These are phyloP conservation scores for Magnolia kwangsiensis DNA, from an alignment of 164 flowering plant species.

Conservation along the genomic window DNA sequence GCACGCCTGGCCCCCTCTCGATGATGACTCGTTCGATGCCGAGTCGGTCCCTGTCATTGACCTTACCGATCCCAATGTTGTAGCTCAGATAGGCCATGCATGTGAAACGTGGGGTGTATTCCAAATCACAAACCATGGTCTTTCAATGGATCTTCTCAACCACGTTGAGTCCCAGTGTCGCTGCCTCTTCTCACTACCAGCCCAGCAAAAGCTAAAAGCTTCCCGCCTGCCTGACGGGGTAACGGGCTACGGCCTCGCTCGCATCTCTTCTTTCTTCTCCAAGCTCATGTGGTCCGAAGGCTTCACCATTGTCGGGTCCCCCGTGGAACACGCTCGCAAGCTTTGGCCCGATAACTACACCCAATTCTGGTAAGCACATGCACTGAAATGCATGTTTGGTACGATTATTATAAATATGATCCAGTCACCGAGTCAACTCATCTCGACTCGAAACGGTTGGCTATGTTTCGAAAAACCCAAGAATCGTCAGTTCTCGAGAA, in stretches of 20 bases:
- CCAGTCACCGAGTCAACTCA: not conserved
- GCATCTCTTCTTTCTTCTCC: constrained; percentile 67
- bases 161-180: constrained; percentile 32
- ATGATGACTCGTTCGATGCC: constrained; percentile 9
- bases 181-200: constrained; percentile 62
- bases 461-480: too few relatives aligned
- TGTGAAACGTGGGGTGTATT: constrained; percentile 80
- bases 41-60: constrained; percentile 57
- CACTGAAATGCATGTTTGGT: not conserved
- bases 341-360: constrained; percentile 69
- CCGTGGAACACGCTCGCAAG: constrained; percentile 58
- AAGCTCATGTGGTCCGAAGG: constrained; percentile 91
- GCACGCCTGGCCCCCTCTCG: constrained; percentile 48
- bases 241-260: constrained; percentile 70
- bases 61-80: constrained; percentile 41
- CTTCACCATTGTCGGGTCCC: constrained; percentile 74
- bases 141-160: constrained; percentile 40
- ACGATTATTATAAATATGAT: not conserved
- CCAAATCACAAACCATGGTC: constrained; percentile 67
- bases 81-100: constrained; percentile 50
- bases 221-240: constrained; percentile 53
- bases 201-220: constrained; percentile 62
- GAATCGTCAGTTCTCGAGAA: too few relatives aligned
- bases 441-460: not conserved
- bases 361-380: constrained; percentile 51